Conservation (phyloP, 1,284 basidiomycete species). For the Cutaneotrichosporon sp. region DNA sequence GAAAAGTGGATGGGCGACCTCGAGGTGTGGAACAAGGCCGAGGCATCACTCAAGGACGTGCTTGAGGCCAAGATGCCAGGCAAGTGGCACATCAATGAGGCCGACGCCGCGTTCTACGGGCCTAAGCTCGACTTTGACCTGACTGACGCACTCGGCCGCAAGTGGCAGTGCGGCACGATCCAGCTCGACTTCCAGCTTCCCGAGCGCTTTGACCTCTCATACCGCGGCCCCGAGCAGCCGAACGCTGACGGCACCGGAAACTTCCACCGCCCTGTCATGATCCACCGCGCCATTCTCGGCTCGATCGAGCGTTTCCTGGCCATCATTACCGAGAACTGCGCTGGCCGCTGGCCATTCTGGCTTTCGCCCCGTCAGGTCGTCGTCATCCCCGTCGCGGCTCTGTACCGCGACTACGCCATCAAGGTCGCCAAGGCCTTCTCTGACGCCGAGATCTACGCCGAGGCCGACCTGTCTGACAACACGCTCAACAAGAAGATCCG, state of each 20-base stretch:
- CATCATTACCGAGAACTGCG: constrained; percentile 96
- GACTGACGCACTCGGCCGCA: constrained; percentile 84
- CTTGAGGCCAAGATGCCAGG: constrained; percentile 86
- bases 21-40: constrained; percentile 86
- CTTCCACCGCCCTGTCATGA: constrained; percentile 85
- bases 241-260: constrained; percentile 57
- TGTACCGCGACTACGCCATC: constrained; percentile 84
- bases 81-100: constrained; percentile 91
- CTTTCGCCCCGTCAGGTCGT: constrained; percentile 90
- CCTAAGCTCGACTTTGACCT: constrained; percentile 97
- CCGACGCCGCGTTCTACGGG: constrained; percentile 96
- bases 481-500: constrained; percentile 96
- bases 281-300: constrained; percentile 95
- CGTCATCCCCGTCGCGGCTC: constrained; percentile 85
- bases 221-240: constrained; percentile 63
- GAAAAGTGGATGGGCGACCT: constrained; percentile 90
- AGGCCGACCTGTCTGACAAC: constrained; percentile 88
- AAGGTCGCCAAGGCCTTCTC: constrained; percentile 62
- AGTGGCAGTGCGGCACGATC: constrained; percentile 98
- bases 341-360: constrained; percentile 99
- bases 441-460: constrained; percentile 75
- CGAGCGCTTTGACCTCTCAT: constrained; percentile 94
- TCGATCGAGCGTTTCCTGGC: constrained; percentile 95
- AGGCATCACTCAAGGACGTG: constrained; percentile 76
- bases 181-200: constrained; percentile 96